Conservation (phyloP, 805 yeast genomes). For the Tetrapisispora arboricola region DNA sequence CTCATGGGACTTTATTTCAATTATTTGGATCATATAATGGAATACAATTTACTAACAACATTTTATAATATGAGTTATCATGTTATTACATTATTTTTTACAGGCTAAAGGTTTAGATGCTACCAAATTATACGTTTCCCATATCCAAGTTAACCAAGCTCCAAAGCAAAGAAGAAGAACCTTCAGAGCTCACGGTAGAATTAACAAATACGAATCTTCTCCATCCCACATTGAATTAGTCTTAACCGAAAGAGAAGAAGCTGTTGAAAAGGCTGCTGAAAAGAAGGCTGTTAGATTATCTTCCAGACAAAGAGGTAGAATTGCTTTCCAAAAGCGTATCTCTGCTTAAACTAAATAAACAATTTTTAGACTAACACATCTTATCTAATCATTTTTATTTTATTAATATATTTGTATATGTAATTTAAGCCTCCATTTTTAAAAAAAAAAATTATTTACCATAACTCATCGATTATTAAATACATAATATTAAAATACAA, state of each 20-base stretch:
- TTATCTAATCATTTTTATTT: slow-evolving; percentile 4
- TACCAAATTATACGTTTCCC: slow-evolving; percentile 86
- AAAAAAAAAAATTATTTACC: not conserved
- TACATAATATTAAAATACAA: too few relatives aligned
- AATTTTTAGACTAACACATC: slow-evolving; percentile 2
- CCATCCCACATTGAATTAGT: slow-evolving; percentile 99
- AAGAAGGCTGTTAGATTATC: slow-evolving; percentile 59
- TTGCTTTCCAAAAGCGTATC: slow-evolving; percentile 79
- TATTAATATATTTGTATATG: slow-evolving; percentile 5
- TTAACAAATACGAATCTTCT: slow-evolving; percentile 96
- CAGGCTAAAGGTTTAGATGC: slow-evolving; percentile 93
- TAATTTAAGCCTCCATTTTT: slow-evolving; percentile 5
- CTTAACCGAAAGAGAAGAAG: slow-evolving; percentile 91
- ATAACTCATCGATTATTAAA: not conserved
- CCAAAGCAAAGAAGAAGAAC: slow-evolving; percentile 99
- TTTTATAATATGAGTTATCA: slow-evolving; percentile 1
- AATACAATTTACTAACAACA: not conserved
- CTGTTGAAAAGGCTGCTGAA: slow-evolving; percentile 84
- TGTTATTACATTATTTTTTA: slow-evolving; percentile 6
- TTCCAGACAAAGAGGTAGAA: slow-evolving; percentile 88
- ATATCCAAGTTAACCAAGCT: slow-evolving; percentile 99
- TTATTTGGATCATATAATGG: too few relatives aligned
- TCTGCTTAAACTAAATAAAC: slow-evolving; percentile 39
- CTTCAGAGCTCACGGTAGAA: slow-evolving; percentile 99
- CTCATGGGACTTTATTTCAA: too few relatives aligned